A percentile compares a stretch with the other conserved stretches of the same genome.
Conservation (phyloP, 106 monocot species). For the Posidonia australis region DNA sequence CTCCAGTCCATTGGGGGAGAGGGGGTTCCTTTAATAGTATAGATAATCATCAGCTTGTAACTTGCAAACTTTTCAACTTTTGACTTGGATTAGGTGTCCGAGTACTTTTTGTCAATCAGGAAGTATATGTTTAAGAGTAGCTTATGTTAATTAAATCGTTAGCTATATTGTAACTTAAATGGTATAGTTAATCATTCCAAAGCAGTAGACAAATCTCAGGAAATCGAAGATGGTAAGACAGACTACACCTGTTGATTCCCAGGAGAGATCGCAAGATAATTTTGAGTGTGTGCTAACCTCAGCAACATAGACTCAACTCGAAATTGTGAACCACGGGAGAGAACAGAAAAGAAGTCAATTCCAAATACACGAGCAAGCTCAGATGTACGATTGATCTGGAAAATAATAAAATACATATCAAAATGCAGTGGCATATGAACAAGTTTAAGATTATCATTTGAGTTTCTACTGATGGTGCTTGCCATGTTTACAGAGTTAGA, state of each 20-base stretch:
- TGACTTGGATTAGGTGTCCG: too few relatives aligned
- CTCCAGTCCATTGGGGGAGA: too few relatives aligned
- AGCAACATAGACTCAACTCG: constrained; percentile 98
- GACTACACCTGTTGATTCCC: constrained; percentile 67
- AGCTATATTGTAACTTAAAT: too few relatives aligned
- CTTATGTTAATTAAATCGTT: too few relatives aligned
- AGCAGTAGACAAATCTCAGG: not conserved
- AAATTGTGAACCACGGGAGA: constrained; percentile 92
- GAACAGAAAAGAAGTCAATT: constrained; percentile 95
- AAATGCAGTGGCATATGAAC: not conserved
- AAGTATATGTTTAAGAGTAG: too few relatives aligned
- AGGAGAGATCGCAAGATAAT: constrained; percentile 92
- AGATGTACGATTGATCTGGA: constrained; percentile 90
- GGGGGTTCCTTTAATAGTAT: too few relatives aligned
- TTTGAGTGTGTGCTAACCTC: constrained; percentile 85
- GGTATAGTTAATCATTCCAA: not conserved
- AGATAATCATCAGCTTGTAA: too few relatives aligned
- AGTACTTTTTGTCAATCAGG: too few relatives aligned
- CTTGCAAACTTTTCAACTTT: too few relatives aligned
- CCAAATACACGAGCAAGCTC: constrained; percentile 98
- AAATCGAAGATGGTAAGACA: not conserved
- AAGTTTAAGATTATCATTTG: constrained; percentile 3
- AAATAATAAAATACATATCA: constrained; percentile 6
- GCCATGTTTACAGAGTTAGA: too few relatives aligned
- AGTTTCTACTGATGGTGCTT: too few relatives aligned